Evolutionary conservation across 139 green algal genomes (phyloP), one percentile per base, ranked within the genome.

Genomic region (Chlorella sp.): DNA sequence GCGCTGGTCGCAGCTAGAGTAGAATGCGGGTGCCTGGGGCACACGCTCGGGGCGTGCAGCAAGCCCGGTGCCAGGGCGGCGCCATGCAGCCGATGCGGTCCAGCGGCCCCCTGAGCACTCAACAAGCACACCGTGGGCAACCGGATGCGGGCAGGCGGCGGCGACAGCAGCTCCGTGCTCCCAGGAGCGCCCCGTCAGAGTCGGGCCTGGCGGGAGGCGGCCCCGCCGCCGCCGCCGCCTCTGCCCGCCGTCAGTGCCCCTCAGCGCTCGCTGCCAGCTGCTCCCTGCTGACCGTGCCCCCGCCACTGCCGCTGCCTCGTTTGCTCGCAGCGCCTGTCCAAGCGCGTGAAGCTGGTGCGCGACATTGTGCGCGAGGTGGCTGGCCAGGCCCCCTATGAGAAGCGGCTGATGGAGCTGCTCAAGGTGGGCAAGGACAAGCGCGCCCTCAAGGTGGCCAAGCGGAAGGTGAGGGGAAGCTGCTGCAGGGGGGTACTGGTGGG

Each of bases 381-480:
- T 82, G 97, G 97, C 32, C 94, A 99, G 81, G 96, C 97, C 32
- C 97, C 97, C 71, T 99, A 99, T 87, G 97, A 99, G 96, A 98
- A 96, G 94, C 96, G 97, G 53, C 93, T 99, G 26, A 95, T 96
- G 85, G 97, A 99, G 95, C 92, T 99, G 91, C 94, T 99, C 57
- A 99, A 99, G 96, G 92, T 95, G 26, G 97, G 97, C 92, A 97
- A 96, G 92, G 97, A 99, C 92, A 99, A 99, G 95, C 96, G 97
- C 82, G 97, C 97, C 0, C 95, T 99, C 64, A 99, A 99, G 96
- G 92, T 99, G 16, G 96, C 96, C 83, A 99, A 99, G 95, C 94
- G 93, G 89, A 99, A 99, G 96, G 95, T 99, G 82, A 88, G 84
- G 5, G 16, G 14, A 53, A 39, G n/a, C 14, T 24, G n/a, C 3